Percentiles rank a stretch among this genome's conserved stretches.
Conservation (phyloP, 208 protist genomes). For the Sergeia podlipaevii region DNA sequence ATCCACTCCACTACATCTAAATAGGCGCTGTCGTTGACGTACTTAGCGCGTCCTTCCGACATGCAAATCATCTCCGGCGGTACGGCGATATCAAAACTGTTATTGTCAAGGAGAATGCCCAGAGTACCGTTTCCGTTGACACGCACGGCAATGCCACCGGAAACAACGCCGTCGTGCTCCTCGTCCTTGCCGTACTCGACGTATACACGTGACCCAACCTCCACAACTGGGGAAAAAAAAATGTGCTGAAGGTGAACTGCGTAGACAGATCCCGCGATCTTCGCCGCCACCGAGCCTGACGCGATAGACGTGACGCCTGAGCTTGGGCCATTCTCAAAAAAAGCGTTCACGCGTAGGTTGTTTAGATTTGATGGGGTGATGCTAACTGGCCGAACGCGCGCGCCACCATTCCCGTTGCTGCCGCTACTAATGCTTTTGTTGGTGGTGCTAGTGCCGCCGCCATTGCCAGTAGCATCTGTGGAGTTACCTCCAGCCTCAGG, state of each 20-base stretch:
- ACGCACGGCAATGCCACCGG: conserved; percentile 66
- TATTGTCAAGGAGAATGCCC: conserved; percentile 79
- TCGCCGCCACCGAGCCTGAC: conserved; percentile 42
- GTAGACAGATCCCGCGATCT: conserved; percentile 65
- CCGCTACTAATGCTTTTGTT: too few species aligned
- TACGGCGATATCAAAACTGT: conserved; percentile 74
- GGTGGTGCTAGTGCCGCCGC: too few species aligned
- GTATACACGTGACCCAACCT: conserved; percentile 74
- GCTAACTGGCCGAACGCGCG: too few species aligned
- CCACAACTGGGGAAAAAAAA: conserved; percentile 62
- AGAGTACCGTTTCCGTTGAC: conserved; percentile 81
- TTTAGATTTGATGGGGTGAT: conserved; percentile 13
- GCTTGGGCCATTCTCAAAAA: conserved; percentile 45
- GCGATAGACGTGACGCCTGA: conserved; percentile 40
- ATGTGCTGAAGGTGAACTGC: conserved; percentile 61
- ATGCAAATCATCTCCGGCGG: conserved; percentile 59
- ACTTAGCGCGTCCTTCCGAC: conserved; percentile 50
- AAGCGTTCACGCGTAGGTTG: conserved; percentile 43
- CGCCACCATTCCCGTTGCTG: too few species aligned
- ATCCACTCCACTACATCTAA: conserved; percentile 72
- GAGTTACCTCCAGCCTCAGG: too few species aligned
- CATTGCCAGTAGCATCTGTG: too few species aligned
- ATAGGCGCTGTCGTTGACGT: conserved; percentile 38
- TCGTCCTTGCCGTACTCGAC: conserved; percentile 46
- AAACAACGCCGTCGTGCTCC: conserved; percentile 21